Conservation (phyloP, 192 early-diverging fungal species). For the Entomortierella beljakovae region DNA sequence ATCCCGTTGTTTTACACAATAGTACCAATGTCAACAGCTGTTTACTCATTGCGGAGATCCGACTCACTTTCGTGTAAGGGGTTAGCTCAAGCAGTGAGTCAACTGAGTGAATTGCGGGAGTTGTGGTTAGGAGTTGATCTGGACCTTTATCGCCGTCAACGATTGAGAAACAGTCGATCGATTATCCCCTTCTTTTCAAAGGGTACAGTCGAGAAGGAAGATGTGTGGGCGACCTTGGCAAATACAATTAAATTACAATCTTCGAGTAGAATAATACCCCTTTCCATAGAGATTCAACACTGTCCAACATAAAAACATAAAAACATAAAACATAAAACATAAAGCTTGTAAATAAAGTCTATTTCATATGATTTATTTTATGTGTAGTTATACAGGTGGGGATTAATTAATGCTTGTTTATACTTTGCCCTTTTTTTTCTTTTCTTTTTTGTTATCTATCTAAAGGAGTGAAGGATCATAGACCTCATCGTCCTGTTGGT, state of each 20-base stretch:
- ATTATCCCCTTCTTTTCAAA: background rate
- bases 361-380: too few relatives aligned
- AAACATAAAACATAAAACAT: background rate
- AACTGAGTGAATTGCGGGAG: conserved; percentile 8
- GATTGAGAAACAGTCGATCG: background rate
- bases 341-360: background rate
- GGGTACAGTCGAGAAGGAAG: background rate
- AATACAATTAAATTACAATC: background rate
- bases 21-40: background rate
- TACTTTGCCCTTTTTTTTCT: too few relatives aligned
- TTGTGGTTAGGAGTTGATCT: background rate
- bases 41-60: background rate
- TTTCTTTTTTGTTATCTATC: background rate
- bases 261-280: background rate
- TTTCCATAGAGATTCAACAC: conserved; percentile 8
- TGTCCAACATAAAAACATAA: background rate
- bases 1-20: conserved; percentile 1
- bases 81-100: conserved; percentile 2
- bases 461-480: background rate
- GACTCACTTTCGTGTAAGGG: background rate
- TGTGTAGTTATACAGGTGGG: too few relatives aligned
- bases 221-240: background rate
- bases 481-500: background rate
- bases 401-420: too few relatives aligned
- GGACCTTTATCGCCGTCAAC: background rate